A percentile compares a stretch with the other conserved stretches of the same genome.
These are phyloP conservation scores for Lasiodiplodia theobromae DNA, from an alignment of 2,329 filamentous ascomycete species.

Conservation along the genomic window DNA sequence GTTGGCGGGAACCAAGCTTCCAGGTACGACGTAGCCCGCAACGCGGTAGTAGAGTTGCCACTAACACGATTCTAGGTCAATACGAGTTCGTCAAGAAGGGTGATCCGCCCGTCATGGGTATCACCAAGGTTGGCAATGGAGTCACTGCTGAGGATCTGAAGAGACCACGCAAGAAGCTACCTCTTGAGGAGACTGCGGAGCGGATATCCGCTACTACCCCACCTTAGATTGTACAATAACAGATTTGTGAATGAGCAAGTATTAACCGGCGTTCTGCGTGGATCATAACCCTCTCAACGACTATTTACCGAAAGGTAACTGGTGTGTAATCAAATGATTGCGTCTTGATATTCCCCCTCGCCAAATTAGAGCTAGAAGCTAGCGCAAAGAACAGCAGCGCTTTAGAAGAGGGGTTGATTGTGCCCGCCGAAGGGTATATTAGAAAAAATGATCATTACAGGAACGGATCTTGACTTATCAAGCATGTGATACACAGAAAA, in stretches of 20 bases:
- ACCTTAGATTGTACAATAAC: constrained; percentile 24
- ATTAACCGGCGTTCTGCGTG: background rate
- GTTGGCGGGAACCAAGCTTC: constrained; percentile 92
- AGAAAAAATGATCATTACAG: too few species aligned
- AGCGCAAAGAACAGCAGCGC: too few species aligned
- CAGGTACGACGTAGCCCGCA: constrained; percentile 65
- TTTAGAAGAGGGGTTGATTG: too few species aligned
- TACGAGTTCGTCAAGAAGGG: constrained; percentile 96
- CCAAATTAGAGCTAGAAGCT: too few species aligned
- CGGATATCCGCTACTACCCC: constrained; percentile 62
- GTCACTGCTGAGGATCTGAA: constrained; percentile 84
- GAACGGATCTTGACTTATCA: too few species aligned
- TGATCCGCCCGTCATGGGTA: constrained; percentile 86
- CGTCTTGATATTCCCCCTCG: too few species aligned
- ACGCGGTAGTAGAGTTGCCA: background rate
- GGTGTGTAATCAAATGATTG: too few species aligned
- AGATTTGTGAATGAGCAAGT: background rate
- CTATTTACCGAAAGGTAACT: too few species aligned
- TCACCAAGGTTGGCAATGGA: constrained; percentile 85
- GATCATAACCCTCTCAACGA: background rate
- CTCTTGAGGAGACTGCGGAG: constrained; percentile 66
- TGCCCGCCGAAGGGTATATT: too few species aligned
- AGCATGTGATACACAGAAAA: too few species aligned
- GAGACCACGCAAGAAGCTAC: constrained; percentile 74
- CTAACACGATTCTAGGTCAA: constrained; percentile 60